These are phyloP conservation scores for Nyctanthes arbortristis DNA, from an alignment of 257 asterid genomes.

Conservation along the genomic window DNA sequence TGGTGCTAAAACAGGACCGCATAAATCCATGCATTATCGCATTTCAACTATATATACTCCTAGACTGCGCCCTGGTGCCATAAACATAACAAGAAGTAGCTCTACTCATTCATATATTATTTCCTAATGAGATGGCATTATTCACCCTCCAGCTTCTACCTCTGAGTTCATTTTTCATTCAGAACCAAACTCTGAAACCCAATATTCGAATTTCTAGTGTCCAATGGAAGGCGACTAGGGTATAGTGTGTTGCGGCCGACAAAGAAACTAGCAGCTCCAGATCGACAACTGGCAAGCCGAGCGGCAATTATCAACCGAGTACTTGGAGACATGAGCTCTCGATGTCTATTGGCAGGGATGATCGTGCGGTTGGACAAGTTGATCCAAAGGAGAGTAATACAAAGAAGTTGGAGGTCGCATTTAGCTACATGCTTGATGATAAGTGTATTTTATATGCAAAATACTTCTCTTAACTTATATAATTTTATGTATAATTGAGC, in stretches of 20 bases:
- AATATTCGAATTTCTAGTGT: neutral
- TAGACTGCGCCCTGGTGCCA: too few species aligned
- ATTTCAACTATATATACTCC: too few species aligned
- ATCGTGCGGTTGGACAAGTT: too few species aligned
- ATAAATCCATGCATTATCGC: too few species aligned
- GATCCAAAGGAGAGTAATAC: slow-evolving; percentile 1
- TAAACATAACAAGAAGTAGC: too few species aligned
- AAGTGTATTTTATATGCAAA: too few species aligned
- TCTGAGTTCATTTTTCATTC: neutral
- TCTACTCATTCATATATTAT: too few species aligned
- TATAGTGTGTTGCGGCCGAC: neutral
- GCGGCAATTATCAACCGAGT: slow-evolving; percentile 3
- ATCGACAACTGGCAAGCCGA: neutral
- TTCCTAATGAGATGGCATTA: neutral
- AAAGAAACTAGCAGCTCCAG: neutral
- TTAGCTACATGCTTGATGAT: slow-evolving; percentile 19
- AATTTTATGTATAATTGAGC: too few species aligned
- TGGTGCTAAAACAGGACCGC: too few species aligned
- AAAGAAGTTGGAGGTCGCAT: slow-evolving; percentile 23
- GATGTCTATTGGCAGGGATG: neutral
- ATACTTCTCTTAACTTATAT: too few species aligned
- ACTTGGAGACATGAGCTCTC: slow-evolving; percentile 12
- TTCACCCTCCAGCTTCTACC: neutral
- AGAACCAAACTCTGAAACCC: neutral
- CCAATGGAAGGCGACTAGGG: too few species aligned